Evolutionary conservation across 2,329 filamentous ascomycete genomes (phyloP).

Genomic region (Leptographium wingfieldii): DNA sequence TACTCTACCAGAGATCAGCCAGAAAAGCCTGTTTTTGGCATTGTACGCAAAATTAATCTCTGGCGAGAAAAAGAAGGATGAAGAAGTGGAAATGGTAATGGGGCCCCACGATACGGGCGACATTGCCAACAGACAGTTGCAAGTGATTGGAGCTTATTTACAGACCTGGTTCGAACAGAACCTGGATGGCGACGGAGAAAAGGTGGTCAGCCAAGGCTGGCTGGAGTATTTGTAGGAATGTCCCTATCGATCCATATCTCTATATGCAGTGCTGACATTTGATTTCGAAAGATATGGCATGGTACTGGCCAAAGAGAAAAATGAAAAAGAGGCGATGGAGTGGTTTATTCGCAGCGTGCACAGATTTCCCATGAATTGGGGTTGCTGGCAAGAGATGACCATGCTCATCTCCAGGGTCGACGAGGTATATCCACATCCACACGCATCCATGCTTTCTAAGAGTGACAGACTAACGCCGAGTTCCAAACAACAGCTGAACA

Average conservation of each 20-base stretch:
- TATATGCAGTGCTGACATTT: neutral
- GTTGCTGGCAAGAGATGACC: slow-evolving; percentile 87
- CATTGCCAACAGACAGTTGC: slow-evolving; percentile 73
- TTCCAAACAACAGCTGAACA: slow-evolving; percentile 47
- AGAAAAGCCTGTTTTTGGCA: slow-evolving; percentile 84
- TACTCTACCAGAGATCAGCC: slow-evolving; percentile 52
- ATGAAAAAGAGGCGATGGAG: slow-evolving; percentile 69
- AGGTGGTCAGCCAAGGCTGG: slow-evolving; percentile 70
- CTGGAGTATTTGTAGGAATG: slow-evolving; percentile 60
- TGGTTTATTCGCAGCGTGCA: slow-evolving; percentile 85
- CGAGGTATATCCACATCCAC: slow-evolving; percentile 48
- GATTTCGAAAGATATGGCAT: slow-evolving; percentile 56
- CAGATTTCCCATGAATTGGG: slow-evolving; percentile 91
- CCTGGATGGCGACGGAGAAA: slow-evolving; percentile 42
- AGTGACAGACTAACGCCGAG: neutral
- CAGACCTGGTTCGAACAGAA: slow-evolving; percentile 69
- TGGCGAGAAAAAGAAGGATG: slow-evolving; percentile 90
- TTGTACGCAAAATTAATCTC: slow-evolving; percentile 87
- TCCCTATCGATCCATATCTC: neutral
- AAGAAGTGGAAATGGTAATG: slow-evolving; percentile 94
- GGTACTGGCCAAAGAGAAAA: slow-evolving; percentile 80
- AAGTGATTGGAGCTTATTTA: slow-evolving; percentile 60
- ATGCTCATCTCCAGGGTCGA: slow-evolving; percentile 67
- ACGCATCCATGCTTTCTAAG: neutral
- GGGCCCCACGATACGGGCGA: slow-evolving; percentile 82